Base-by-base conservation (phyloP, 768 basidiomycete species). In the Pluteus cervinus region DNA sequence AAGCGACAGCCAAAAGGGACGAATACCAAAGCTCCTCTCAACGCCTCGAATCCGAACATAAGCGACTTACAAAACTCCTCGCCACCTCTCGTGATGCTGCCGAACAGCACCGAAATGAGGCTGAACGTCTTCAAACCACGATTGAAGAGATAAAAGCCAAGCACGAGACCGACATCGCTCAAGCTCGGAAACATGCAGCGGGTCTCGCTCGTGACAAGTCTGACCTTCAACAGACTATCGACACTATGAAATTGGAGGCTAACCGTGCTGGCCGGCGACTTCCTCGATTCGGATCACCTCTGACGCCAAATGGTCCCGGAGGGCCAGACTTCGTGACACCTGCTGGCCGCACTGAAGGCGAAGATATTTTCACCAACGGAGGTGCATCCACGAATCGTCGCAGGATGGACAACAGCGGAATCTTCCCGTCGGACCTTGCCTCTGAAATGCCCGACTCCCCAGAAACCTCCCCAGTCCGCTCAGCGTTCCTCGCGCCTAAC, bases 111-210 rank as follows among this genome's bases (percentile, higher is more conserved):
- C 94, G 94, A 66, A 86, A 79, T 48, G 93, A 96, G 54, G 62
- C 71, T 1, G 89, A 93, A 44, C 77, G 82, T 18, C 69, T 88
- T 32, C 69, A 75, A 44, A 62, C 61, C 29, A 53, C 71, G 4
- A 60, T 84, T 15, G 79, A 81, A 31, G 86, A 89, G 36, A 66
- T 90, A 55, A 89, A 86, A 54, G 73, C 76, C 37, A 93, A 91
- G 57, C 92, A 97, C 53, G 94, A 98, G 62, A 90, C 91, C 10
- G 91, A 96, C 45, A 75, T 97, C 41, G 96, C 94, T 3, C 84
- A 87, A 43, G 86, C 89, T 49, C 75, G 92, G 32, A 88, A 88
- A 59, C 77, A 84, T 38, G 80, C 86, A 2, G 93, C 93, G 1
- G 81, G 86, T 17, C 70, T 97, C 17, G 80, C 84, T 49, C 76